Evolutionary conservation across 306 rosid species (phyloP).

Genomic region (Coriaria nepalensis): DNA sequence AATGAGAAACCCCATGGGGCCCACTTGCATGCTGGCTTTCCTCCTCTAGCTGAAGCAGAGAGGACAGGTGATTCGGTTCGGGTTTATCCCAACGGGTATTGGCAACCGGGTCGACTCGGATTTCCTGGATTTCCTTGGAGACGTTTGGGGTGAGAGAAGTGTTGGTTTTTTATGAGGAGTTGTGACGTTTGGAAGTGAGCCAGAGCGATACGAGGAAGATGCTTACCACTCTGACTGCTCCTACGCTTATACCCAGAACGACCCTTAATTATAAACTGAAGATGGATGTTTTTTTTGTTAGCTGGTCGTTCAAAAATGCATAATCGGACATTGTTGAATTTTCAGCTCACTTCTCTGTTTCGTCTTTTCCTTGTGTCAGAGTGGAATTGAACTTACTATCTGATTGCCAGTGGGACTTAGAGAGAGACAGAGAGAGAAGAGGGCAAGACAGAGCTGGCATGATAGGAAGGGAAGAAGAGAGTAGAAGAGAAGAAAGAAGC

Average conservation of each 20-base stretch:
- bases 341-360: background rate
- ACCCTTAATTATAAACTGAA: conserved; percentile 51
- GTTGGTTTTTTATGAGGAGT: conserved; percentile 16
- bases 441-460: conserved; percentile 13
- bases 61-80: conserved; percentile 20
- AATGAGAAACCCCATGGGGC: conserved; percentile 37
- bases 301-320: conserved; percentile 42
- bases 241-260: conserved; percentile 49
- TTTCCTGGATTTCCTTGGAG: conserved; percentile 54
- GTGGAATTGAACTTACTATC: background rate
- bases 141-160: conserved; percentile 29
- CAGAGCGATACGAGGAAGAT: conserved; percentile 45
- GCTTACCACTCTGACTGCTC: conserved; percentile 50
- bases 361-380: background rate
- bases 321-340: conserved; percentile 27
- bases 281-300: conserved; percentile 38
- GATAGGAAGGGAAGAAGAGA: conserved; percentile 16
- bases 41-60: conserved; percentile 30
- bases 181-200: conserved; percentile 36
- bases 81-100: conserved; percentile 15
- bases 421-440: conserved; percentile 7
- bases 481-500: conserved; percentile 10
- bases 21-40: conserved; percentile 17
- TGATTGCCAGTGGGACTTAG: conserved; percentile 10
- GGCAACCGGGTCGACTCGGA: conserved; percentile 23